Conservation (phyloP, 2,329 filamentous ascomycete species). For the Metarhizium robertsii region DNA sequence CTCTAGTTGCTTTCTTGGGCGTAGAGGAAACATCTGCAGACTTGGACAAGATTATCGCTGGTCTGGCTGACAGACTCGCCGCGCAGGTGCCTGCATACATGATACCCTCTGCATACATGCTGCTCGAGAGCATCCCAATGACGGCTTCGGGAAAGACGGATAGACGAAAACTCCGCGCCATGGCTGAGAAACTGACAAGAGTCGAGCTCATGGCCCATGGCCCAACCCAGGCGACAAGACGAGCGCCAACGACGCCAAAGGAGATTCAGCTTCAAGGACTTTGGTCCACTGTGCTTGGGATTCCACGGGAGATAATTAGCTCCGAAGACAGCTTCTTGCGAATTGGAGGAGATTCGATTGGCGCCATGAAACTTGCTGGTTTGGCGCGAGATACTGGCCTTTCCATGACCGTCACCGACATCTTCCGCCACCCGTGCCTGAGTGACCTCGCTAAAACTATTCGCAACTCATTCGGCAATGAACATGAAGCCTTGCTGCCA, state of each 20-base stretch:
- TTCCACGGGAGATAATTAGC: conserved; percentile 4
- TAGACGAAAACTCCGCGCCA: conserved; percentile 6
- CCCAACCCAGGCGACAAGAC: background rate
- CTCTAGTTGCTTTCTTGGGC: background rate
- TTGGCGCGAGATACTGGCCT: conserved; percentile 23
- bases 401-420: conserved; percentile 28
- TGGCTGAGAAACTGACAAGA: conserved; percentile 5
- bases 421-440: conserved; percentile 19
- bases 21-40: background rate
- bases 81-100: conserved; percentile 6
- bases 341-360: conserved; percentile 8
- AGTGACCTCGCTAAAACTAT: background rate
- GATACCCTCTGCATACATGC: conserved; percentile 9
- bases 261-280: conserved; percentile 5
- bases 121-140: conserved; percentile 7
- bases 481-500: background rate
- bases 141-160: conserved; percentile 13
- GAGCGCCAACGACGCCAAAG: background rate
- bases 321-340: conserved; percentile 6
- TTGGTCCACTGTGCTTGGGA: conserved; percentile 6
- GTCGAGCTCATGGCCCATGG: conserved; percentile 1
- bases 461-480: background rate
- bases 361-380: conserved; percentile 26
- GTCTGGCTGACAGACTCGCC: conserved; percentile 1
- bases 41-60: background rate